Evolutionary conservation across 2,329 filamentous ascomycete species (phyloP), one percentile per base, ranked within the genome.

Genomic region (Trichophyton equinum): DNA sequence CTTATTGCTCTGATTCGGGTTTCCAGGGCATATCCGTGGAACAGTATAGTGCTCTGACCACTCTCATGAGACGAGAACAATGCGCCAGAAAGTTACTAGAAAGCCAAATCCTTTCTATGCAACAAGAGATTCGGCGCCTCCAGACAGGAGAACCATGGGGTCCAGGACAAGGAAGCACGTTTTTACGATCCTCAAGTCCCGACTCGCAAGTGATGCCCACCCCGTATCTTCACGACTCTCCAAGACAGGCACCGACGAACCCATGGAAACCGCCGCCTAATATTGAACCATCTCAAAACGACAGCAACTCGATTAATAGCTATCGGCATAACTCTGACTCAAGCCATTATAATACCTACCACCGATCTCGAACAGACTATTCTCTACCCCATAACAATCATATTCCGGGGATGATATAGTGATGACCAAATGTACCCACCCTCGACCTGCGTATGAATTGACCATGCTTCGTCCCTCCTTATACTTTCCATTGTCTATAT

Each of bases 41-140:
- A 47, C 75, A 78, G 60, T 78, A 78, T 64, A 77, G 75, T 61
- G 73, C 74, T 0, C 68, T 79, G 1, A 72, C 78, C 30, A 76
- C 73, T 11, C 70, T 79, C 1, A 70, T 79, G 11, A 72, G 75
- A 4, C 70, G 76, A 56, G 77, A 79, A 63, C 76, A 78, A 63
- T 72, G 71, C 4, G 77, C 77, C 1, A 75, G 77, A 33, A 71
- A 74, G 42, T 71, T 70, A 22, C 69, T 79, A 1, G 77, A 79
- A 65, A 68, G 68, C 38, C 75, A 79, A 64, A 70, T 79, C 2
- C 66, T 71, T 5, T 65, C 70, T 38, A 67, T 79, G 4, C 75
- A 76, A 46, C 72, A 74, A 47, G 74, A 78, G 53, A 65, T 76
- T 27, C 68, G 71, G 33, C 68, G 71, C 18, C 65, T 77, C 4